Evolutionary conservation across 495 filamentous ascomycete genomes (phyloP).

Genomic region (Diplogelasinospora grovesii): DNA sequence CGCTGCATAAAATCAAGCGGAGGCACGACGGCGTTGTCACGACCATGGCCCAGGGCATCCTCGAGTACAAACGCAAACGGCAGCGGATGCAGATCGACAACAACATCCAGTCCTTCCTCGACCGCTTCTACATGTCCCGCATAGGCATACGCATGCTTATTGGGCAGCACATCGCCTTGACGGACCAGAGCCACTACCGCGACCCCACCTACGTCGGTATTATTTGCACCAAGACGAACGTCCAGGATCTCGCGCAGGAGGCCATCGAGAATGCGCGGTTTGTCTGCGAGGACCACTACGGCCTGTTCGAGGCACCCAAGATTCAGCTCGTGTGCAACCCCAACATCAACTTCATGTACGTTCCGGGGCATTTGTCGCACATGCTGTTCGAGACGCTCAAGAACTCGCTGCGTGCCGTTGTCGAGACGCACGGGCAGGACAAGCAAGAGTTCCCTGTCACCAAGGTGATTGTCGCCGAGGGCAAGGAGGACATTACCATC

Average conservation of each 20-base stretch:
- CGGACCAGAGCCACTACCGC: conserved; percentile 77
- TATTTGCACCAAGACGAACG: conserved; percentile 97
- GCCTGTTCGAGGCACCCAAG: conserved; percentile 93
- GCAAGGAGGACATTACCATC: conserved; percentile 97
- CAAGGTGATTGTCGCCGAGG: conserved; percentile 94
- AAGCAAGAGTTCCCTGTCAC: conserved; percentile 94
- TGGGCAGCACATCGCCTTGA: conserved; percentile 94
- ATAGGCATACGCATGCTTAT: conserved; percentile 99
- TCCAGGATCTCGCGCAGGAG: conserved; percentile 90
- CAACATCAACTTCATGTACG: conserved; percentile 96
- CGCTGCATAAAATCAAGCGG: conserved; percentile 85
- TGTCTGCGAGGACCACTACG: conserved; percentile 98
- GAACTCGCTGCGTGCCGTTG: conserved; percentile 93
- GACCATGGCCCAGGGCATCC: conserved; percentile 88
- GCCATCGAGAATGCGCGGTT: conserved; percentile 98
- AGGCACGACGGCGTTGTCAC: conserved; percentile 96
- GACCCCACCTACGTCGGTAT: conserved; percentile 95
- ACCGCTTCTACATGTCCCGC: conserved; percentile 99
- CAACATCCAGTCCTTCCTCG: conserved; percentile 91
- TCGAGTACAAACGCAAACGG: conserved; percentile 93
- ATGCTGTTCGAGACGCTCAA: conserved; percentile 99
- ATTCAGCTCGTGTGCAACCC: conserved; percentile 93
- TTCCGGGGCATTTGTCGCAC: conserved; percentile 93
- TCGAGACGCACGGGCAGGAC: conserved; percentile 91
- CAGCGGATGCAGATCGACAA: conserved; percentile 98